Evolutionary conservation across 2,329 filamentous ascomycete genomes (phyloP), one percentile per base, ranked within the genome.

Genomic region (Sporothrix luriei): DNA sequence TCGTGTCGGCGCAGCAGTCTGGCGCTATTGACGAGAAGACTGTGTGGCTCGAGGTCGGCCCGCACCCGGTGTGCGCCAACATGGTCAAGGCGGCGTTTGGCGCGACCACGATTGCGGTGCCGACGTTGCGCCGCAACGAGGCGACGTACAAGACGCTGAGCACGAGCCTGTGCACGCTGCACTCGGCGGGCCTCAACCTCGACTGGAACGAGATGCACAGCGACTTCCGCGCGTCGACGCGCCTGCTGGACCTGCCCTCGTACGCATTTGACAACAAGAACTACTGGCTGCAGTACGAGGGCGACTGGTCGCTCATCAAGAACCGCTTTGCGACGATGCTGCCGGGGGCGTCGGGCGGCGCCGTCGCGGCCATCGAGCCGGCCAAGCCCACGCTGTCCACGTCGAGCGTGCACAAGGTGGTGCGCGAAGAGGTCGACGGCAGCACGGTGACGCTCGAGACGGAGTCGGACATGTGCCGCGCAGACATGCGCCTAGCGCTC

Each of bases 191-290:
- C 51, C 79, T 91, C 9, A 81, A 84, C 54, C 81, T 94, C 70
- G 83, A 90, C 76, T 94, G 91, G 85, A 85, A 88, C 71, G 90
- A 92, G 78, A 91, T 86, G 75, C 87, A 91, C 73, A 80, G 84
- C 68, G 80, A 82, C 71, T 84, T 84, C 72, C 74, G 75, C 24
- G 69, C 74, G 0, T 78, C 77, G 14, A 77, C 80, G 3, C 78
- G 78, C 3, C 81, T 93, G 11, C 78, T 92, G 6, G 81, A 86
- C 6, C 80, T 93, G 0, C 91, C 91, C 0, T 84, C 85, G 1
- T 94, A 93, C 76, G 84, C 84, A 0, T 94, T 90, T 79, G 88
- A 93, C 74, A 82, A 87, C 74, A 91, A 92, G 82, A 90, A 87
- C 73, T 92, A 93, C 76, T 88, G 86, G 86, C 81, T 87, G 54